Conservation (phyloP, 1,284 basidiomycete species). For the Boletus smithii region DNA sequence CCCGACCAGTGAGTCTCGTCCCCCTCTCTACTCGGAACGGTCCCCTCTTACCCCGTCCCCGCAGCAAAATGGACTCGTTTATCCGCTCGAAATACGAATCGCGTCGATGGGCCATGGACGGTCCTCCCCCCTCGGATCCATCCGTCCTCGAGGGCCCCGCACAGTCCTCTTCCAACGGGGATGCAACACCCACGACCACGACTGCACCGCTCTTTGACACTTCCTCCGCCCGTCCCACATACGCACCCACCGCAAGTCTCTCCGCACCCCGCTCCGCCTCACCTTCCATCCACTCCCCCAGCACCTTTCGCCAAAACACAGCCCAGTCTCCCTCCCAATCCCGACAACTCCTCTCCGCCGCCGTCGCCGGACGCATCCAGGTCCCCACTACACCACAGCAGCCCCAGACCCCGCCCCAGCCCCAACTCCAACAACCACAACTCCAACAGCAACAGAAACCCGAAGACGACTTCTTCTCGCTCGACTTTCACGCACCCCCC, state of each 20-base stretch:
- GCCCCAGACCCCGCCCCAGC: constrained; percentile 3
- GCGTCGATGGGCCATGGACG: constrained; percentile 89
- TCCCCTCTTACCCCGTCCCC: not conserved
- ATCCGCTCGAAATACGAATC: constrained; percentile 97
- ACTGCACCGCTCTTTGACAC: constrained; percentile 29
- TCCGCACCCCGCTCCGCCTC: constrained; percentile 29
- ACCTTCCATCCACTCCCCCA: constrained; percentile 23
- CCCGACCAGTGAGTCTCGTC: constrained; percentile 83
- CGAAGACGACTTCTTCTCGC: constrained; percentile 73
- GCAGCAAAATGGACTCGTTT: constrained; percentile 96
- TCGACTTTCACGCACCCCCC: constrained; percentile 74
- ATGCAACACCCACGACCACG: constrained; percentile 17
- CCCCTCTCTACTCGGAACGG: not conserved
- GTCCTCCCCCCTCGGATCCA: constrained; percentile 80
- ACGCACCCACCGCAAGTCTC: constrained; percentile 34
- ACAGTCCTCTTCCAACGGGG: constrained; percentile 19
- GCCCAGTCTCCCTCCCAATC: no score
- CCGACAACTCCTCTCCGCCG: constrained; percentile 27
- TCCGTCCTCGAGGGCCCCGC: constrained; percentile 63
- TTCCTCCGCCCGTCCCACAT: constrained; percentile 30
- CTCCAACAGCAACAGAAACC: constrained; percentile 17
- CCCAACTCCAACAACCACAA: constrained; percentile 5
- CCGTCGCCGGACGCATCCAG: constrained; percentile 25
- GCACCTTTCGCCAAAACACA: constrained; percentile 43
- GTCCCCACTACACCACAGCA: constrained; percentile 2